Evolutionary conservation across 257 asterid genomes (phyloP), one percentile per base, ranked within the genome.

Genomic region (Solanum chilense): DNA sequence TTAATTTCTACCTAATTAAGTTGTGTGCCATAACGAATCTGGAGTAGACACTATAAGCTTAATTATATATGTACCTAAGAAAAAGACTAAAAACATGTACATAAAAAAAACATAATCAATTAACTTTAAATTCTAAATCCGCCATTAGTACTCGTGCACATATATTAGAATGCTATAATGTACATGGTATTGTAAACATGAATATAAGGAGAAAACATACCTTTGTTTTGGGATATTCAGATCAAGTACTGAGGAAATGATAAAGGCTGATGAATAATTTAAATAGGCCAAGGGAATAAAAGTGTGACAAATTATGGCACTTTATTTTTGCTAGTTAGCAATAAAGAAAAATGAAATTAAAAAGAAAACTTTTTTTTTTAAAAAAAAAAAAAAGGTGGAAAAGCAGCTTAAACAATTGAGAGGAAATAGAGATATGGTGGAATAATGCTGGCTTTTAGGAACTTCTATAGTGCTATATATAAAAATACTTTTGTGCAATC

Each of bases 201-300:
- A 29, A 82, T 66, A 71, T 12, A 78, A 73, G 85, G 47, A 62
- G 69, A 82, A 62, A 73, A 31, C 87, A 75, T 86, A 58, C 69
- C 88, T 88, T 64, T 58, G 41, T 45, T 60, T 86, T 84, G 47
- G 47, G 71, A 66, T 47, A 18, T 73, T 80, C 68, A 47, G 85
- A 27, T 20, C 35, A 52, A 80, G 25, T 20, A 60, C 3, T 76
- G 44, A 73, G 52, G 39, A 83, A 35, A 29, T 64, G 5, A 33
- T 75, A 41, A 83, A 81, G 89, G 60, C 41, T 71, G 56, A 52
- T 47, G 86, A 21, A 12, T n/a, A 88, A 35, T 82, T 81, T 88
- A 86, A 71, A 86, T 86, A 86, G 87, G 66, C 87, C 20, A 58
- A 82, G 70, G 25, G 84, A 44, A n/a, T n/a, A 71, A 60, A 75